phyloP scores from a whole-genome alignment of 164 flowering plant genomes.

The Buxus sempervirens region DNA sequence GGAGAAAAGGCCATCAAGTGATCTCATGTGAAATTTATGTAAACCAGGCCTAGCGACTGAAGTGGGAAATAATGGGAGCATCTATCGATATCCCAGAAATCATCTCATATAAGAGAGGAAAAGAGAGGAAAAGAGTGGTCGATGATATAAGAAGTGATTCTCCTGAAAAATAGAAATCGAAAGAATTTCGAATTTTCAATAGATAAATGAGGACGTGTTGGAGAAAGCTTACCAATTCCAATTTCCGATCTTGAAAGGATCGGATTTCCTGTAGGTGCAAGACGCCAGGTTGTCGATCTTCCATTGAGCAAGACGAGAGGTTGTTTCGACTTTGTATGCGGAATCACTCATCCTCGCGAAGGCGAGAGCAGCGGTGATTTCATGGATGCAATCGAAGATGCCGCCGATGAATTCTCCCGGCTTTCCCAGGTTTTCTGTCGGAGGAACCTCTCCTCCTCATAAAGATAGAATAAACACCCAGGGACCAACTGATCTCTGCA shows the following conservation, averaged over 20 bases:
- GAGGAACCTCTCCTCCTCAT: constrained; percentile 15
- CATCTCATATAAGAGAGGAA: background rate
- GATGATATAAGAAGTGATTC: no score
- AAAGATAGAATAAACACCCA: constrained; percentile 17
- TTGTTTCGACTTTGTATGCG: constrained; percentile 78
- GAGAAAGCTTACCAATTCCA: constrained; percentile 72
- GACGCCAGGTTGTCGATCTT: constrained; percentile 71
- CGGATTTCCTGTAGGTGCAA: constrained; percentile 85
- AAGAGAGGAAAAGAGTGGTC: no score
- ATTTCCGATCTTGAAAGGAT: constrained; percentile 86
- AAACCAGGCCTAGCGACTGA: no score
- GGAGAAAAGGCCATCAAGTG: background rate
- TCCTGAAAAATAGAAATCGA: no score
- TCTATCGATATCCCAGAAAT: background rate
- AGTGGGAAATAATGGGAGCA: background rate
- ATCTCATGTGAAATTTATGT: no score
- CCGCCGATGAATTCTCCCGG: constrained; percentile 64
- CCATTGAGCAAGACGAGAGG: constrained; percentile 96
- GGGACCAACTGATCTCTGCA: background rate
- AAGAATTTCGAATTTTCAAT: no score
- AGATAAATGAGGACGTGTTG: no score
- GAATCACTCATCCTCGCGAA: constrained; percentile 78
- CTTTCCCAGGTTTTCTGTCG: constrained; percentile 74
- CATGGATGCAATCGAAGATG: constrained; percentile 85
- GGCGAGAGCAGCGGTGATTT: constrained; percentile 65